Evolutionary conservation across 257 asterid genomes (phyloP).

Genomic region (Prunella vulgaris): DNA sequence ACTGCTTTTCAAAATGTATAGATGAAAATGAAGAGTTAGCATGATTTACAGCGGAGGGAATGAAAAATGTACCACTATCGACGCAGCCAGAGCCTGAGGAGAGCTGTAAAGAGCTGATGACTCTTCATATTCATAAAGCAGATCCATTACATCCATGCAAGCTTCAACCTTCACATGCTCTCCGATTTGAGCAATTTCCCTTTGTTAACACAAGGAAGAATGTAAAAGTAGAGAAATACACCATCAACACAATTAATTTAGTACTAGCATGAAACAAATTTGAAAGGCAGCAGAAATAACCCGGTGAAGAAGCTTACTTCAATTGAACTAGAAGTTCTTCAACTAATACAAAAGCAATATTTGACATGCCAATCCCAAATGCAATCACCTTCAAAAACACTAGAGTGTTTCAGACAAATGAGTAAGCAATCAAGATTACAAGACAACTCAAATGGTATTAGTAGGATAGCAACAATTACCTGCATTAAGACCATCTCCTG

Average conservation of each 20-base stretch:
- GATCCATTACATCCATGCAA: slow-evolving; percentile 81
- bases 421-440: slow-evolving; percentile 1
- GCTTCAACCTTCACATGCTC: slow-evolving; percentile 51
- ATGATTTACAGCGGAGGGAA: slow-evolving; percentile 12
- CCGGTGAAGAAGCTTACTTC: slow-evolving; percentile 40
- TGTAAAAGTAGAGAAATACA: not conserved
- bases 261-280: not conserved
- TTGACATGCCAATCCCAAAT: slow-evolving; percentile 53
- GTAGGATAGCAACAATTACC: slow-evolving; percentile 33
- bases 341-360: slow-evolving; percentile 37
- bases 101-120: slow-evolving; percentile 48
- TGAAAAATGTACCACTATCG: slow-evolving; percentile 47
- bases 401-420: slow-evolving; percentile 12
- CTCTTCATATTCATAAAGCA: slow-evolving; percentile 72
- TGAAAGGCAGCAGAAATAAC: not conserved
- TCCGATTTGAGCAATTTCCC: slow-evolving; percentile 61
- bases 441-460: not conserved
- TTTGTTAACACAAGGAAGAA: slow-evolving; percentile 16
- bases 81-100: slow-evolving; percentile 62
- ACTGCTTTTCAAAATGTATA: not conserved
- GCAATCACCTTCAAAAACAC: slow-evolving; percentile 46
- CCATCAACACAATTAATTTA: not conserved
- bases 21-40: not conserved
- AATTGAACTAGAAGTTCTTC: slow-evolving; percentile 62
- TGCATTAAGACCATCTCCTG: slow-evolving; percentile 76